Percentiles rank a stretch among this genome's conserved stretches.
phyloP scores from a whole-genome alignment of 2,329 filamentous ascomycete species.

The Scopulariopsis brevicaulis region DNA sequence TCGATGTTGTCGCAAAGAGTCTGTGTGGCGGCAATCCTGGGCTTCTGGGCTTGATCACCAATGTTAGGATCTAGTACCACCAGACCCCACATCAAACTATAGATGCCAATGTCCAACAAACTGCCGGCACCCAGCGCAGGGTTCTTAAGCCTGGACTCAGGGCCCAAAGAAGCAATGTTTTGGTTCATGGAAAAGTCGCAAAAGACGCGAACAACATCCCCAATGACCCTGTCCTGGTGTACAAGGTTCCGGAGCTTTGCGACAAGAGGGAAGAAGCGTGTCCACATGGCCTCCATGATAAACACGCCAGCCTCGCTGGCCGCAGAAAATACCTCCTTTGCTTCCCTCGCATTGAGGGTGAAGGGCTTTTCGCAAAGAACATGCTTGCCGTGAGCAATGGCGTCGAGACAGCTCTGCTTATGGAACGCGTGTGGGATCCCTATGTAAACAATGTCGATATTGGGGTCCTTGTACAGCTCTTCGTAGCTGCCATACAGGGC shows the following conservation, averaged over 20 bases:
- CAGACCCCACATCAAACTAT: background rate
- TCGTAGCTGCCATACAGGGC: slow-evolving; percentile 25
- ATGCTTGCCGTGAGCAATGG: slow-evolving; percentile 28
- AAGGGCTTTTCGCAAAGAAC: slow-evolving; percentile 35
- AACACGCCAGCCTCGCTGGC: slow-evolving; percentile 27
- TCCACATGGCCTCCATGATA: slow-evolving; percentile 34
- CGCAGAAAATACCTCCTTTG: slow-evolving; percentile 24
- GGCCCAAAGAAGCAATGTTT: slow-evolving; percentile 17
- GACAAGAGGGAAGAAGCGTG: slow-evolving; percentile 26
- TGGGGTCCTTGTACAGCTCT: slow-evolving; percentile 24
- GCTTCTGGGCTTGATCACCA: slow-evolving; percentile 14
- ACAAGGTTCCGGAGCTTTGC: slow-evolving; percentile 20
- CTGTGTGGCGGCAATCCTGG: slow-evolving; percentile 23
- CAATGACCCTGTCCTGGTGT: slow-evolving; percentile 25
- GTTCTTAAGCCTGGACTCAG: slow-evolving; percentile 18
- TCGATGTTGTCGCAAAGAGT: slow-evolving; percentile 21
- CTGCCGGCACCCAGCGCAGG: slow-evolving; percentile 4
- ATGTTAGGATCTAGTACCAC: slow-evolving; percentile 15
- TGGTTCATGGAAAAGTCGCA: slow-evolving; percentile 27
- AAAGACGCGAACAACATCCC: slow-evolving; percentile 14
- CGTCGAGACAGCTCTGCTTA: slow-evolving; percentile 27
- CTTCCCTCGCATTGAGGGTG: slow-evolving; percentile 24
- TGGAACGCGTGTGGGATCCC: slow-evolving; percentile 32
- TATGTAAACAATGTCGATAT: slow-evolving; percentile 33
- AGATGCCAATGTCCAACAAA: slow-evolving; percentile 3